These are phyloP conservation scores for Omphalotus guepiniiformis DNA, from an alignment of 768 basidiomycete species.

Conservation along the genomic window DNA sequence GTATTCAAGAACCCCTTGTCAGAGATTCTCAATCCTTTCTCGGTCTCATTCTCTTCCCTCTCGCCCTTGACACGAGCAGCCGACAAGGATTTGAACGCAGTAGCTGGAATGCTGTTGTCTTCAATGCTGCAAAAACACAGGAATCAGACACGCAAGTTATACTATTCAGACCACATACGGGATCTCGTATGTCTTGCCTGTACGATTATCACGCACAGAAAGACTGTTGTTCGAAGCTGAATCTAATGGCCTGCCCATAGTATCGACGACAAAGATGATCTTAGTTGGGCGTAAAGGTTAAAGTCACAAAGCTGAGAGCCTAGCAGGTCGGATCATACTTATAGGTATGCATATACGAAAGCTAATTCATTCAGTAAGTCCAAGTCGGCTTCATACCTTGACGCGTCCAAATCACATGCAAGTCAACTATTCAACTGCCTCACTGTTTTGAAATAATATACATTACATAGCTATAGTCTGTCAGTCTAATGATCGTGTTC, in stretches of 20 bases:
- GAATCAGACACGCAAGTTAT: conserved; percentile 1
- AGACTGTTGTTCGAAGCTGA: conserved; percentile 32
- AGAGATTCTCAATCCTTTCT: conserved; percentile 72
- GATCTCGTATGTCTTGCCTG: conserved; percentile 70
- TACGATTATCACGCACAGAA: conserved; percentile 80
- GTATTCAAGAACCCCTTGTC: conserved; percentile 85
- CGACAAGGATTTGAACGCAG: conserved; percentile 74
- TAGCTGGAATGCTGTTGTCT: conserved; percentile 77
- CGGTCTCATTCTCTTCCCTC: conserved; percentile 77
- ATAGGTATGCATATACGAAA: no score
- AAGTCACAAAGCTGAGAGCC: no score
- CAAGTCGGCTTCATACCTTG: no score
- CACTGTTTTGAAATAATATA: no score
- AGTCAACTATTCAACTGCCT: no score
- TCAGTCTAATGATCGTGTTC: no score
- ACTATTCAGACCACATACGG: conserved; percentile 46
- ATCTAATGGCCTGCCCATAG: conserved; percentile 12
- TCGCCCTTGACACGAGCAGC: conserved; percentile 56
- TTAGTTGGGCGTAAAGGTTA: no score
- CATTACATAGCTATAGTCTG: no score
- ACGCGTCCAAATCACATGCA: no score
- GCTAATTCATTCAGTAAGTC: no score
- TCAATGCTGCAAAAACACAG: conserved; percentile 47
- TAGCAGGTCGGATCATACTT: no score
- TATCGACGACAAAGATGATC: no score